These are phyloP conservation scores for Trametes villosa DNA, from an alignment of 768 basidiomycete species.

Conservation along the genomic window DNA sequence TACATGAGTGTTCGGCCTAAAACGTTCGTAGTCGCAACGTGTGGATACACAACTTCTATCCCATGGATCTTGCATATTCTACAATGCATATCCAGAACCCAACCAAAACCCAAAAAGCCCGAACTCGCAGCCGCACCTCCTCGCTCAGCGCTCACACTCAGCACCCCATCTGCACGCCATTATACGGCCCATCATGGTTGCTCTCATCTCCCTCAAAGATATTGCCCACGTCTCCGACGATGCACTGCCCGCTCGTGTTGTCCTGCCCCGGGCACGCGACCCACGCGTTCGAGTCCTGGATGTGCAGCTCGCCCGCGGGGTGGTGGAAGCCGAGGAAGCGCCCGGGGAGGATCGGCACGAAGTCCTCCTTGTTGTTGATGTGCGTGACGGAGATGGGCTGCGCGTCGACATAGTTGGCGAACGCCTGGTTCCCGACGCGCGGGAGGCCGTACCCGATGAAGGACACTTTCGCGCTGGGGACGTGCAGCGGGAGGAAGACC, in stretches of 20 bases:
- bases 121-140: too few species aligned
- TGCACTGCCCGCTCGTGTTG: conserved; percentile 56
- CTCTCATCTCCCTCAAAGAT: conserved; percentile 47
- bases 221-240: conserved; percentile 54
- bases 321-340: conserved; percentile 50
- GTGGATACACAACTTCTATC: too few species aligned
- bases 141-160: too few species aligned
- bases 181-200: conserved; percentile 56
- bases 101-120: background rate
- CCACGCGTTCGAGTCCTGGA: conserved; percentile 52
- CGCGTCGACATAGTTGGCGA: conserved; percentile 59
- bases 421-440: conserved; percentile 59
- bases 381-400: conserved; percentile 48
- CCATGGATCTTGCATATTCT: too few species aligned
- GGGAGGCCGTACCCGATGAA: conserved; percentile 39
- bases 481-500: conserved; percentile 56
- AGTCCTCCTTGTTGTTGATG: conserved; percentile 55
- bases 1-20: too few species aligned
- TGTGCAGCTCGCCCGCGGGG: conserved; percentile 44
- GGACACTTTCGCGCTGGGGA: conserved; percentile 39
- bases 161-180: conserved; percentile 38
- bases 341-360: conserved; percentile 41
- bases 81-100: background rate
- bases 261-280: conserved; percentile 62
- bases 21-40: too few species aligned